phyloP scores from a whole-genome alignment of 208 protist genomes.

The Acanthamoeba castellanii region DNA sequence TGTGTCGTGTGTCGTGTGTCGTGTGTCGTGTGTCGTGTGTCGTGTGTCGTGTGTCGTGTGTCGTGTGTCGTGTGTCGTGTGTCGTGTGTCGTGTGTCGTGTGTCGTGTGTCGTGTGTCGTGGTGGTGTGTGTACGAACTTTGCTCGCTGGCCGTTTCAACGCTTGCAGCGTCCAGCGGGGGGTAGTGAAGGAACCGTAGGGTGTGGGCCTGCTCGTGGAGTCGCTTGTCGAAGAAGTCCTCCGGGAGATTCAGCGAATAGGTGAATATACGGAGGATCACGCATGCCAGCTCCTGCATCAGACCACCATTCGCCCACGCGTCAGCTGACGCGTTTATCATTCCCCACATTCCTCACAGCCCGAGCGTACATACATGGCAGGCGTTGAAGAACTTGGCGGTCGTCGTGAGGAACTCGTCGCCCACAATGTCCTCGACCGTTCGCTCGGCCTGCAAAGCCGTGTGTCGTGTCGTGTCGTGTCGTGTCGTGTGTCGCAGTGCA shows the following conservation, averaged over 20 bases:
- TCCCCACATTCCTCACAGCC: no score
- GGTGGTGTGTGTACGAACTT: neutral
- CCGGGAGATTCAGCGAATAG: neutral
- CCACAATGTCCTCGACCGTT: neutral
- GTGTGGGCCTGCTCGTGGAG: constrained; percentile 51
- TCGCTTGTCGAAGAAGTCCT: constrained; percentile 11
- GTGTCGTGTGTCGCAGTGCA: no score
- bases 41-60: no score
- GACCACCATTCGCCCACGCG: neutral
- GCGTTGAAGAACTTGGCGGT: constrained; percentile 31
- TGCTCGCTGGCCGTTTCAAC: neutral
- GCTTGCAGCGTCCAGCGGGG: neutral
- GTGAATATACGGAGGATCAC: neutral
- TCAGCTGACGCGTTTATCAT: no score
- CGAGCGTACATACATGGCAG: constrained; percentile 5
- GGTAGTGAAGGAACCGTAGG: constrained; percentile 42
- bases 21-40: no score
- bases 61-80: no score
- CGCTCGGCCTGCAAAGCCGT: neutral
- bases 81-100: no score
- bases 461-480: no score
- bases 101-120: no score
- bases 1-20: neutral
- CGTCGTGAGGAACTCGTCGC: neutral
- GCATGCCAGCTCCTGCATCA: constrained; percentile 26